A percentile compares a stretch with the other conserved stretches of the same genome.
Conservation (phyloP, 495 filamentous ascomycete species). For the Daldinia loculata region DNA sequence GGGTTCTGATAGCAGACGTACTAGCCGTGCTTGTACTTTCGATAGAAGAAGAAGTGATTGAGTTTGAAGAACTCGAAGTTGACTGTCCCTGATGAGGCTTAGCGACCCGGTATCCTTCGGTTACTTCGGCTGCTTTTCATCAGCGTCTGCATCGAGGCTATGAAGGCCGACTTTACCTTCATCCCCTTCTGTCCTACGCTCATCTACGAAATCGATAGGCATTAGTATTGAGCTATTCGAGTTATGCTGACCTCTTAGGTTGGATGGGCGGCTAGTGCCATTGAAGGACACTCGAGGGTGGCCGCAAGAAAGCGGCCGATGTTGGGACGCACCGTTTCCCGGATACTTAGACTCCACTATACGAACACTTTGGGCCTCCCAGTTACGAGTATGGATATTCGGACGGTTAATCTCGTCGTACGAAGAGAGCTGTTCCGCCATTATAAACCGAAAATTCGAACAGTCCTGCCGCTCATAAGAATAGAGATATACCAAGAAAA, state of each 20-base stretch:
- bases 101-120: not conserved
- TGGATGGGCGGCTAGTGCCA: not conserved
- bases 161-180: conserved; percentile 13
- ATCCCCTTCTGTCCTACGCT: not conserved
- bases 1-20: not conserved
- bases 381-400: conserved; percentile 13
- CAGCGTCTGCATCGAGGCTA: not conserved
- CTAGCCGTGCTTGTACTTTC: conserved; percentile 11
- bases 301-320: not conserved
- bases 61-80: conserved; percentile 16
- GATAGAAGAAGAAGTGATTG: conserved; percentile 16
- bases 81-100: conserved; percentile 7
- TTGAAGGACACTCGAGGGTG: not conserved
- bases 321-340: conserved; percentile 5
- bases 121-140: conserved; percentile 5
- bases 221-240: not conserved
- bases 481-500: not conserved
- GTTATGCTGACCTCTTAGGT: not conserved
- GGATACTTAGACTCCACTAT: conserved; percentile 9
- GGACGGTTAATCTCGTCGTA: conserved; percentile 17
- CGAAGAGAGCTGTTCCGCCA: conserved; percentile 11
- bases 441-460: conserved; percentile 6
- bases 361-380: conserved; percentile 16
- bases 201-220: not conserved
- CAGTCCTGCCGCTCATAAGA: not conserved